Evolutionary conservation across 352 stramenopile species (phyloP), one percentile per base, ranked within the genome.

Genomic region (Globisporangium recalcitrans): DNA sequence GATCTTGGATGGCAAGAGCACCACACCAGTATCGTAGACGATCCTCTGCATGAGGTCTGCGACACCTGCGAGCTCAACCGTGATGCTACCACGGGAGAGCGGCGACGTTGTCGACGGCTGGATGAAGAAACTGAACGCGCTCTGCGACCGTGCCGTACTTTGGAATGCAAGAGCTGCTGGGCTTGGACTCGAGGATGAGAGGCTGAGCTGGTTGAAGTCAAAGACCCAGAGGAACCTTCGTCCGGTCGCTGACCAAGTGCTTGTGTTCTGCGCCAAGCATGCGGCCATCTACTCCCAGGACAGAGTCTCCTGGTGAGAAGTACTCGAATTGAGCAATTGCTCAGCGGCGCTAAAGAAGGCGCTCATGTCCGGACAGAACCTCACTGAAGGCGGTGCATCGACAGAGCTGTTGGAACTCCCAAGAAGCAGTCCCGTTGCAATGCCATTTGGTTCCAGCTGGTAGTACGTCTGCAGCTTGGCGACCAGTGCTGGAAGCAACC

Each of bases 391-490:
- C 29, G 58, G 31, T 11, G 40, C 7, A 26, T 29, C 7, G 29
- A 10, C 54, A 47, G 53, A 24, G 55, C 58, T 58, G 26, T 47
- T 40, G 32, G 68, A 55, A 21, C 57, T 62, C 9, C 58, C 58
- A 22, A 52, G 61, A 2, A 84, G 21, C 10, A 84, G 26, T 16
- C 75, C 73, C 46, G 80, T 49, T 22, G 61, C 64, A 61, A 81
- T 68, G 1, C 62, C 64, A 14, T 62, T 53, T 1, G 68, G 58
- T 11, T 69, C 52, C 3, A 63, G 9, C 24, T 47, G 52, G 46
- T 85, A 85, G 11, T 65, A 51, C 24, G 54, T 68, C 46, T 84
- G 75, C 40, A 84, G 58, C 24, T 69, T 59, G 5, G 75, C 71
- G 16, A 84, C 38, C 5, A 77, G 62, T 0, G 68, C 75, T 10